Evolutionary conservation across 306 rosid species (phyloP), one percentile per base, ranked within the genome.

Genomic region (Corylus americana): DNA sequence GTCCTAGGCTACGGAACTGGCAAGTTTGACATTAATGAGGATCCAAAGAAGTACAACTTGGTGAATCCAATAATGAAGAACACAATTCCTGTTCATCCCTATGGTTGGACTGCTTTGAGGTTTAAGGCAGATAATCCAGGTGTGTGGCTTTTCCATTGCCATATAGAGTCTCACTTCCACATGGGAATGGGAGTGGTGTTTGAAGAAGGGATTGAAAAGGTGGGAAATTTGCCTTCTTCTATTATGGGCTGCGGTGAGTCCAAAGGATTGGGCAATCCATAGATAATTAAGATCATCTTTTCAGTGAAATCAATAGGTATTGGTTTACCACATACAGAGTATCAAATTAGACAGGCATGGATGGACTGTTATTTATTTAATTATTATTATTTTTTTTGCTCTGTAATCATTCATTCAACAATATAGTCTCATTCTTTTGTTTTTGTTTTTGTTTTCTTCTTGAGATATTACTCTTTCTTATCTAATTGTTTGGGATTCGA

Each of bases 121-220:
- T 92, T 94, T 67, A 66, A 78, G 70, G 79, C 98, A 0, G 81
- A 91, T 44, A 92, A 94, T 31, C 98, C 98, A 1, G 98, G 98
- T 0, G 93, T 81, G 8, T 91, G 98, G 98, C 90, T 91, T 5
- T 94, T 94, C 47, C 98, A 94, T 82, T 94, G 98, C 82, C 98
- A 91, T 44, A 90, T 94, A 17, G 98, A 92, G 69, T 70, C 97
- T 14, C 98, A 94, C 80, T 91, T 91, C 86, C 90, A 68, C 10
- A 75, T 92, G 97, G 98, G 97, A 0, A 94, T 94, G 98, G 95
- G 97, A 2, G 91, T 92, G 58, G 92, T 90, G 42, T 94, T 94
- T 48, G 97, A 85, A 84, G 94, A 90, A 81, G 98, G 98, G 48
- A 81, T 94, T 0, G 89, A 94, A 0, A 90, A 74, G 83, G 83